Evolutionary conservation across 306 rosid species (phyloP).

Genomic region (Sechiopsis laciniata): DNA sequence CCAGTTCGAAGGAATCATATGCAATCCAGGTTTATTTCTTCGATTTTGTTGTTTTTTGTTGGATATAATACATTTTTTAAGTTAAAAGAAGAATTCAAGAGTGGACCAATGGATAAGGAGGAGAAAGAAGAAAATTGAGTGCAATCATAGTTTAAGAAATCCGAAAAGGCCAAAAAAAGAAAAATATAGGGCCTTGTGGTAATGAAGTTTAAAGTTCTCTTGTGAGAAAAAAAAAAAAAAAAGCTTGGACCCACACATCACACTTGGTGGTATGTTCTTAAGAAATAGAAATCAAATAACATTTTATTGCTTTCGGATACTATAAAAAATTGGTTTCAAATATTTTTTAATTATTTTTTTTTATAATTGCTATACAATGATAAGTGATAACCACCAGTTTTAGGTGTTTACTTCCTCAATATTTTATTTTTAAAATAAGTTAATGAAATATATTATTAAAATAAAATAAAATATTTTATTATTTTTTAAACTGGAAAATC

Average conservation of each 20-base stretch:
- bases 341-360: neutral
- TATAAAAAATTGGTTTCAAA: neutral
- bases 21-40: conserved; percentile 66
- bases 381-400: neutral
- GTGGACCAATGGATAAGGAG: neutral
- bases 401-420: neutral
- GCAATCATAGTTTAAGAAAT: conserved; percentile 1
- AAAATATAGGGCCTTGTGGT: neutral
- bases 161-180: neutral
- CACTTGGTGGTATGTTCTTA: neutral
- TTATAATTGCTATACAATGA: neutral
- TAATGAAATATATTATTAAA: neutral
- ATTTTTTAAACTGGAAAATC: too few species aligned
- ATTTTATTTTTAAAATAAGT: neutral
- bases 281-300: neutral
- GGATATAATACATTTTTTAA: neutral
- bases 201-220: neutral
- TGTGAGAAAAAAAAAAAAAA: neutral
- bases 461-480: too few species aligned
- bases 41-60: neutral
- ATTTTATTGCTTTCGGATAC: neutral
- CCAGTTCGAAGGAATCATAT: conserved; percentile 84
- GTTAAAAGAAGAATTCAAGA: conserved; percentile 6
- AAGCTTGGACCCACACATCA: too few species aligned
- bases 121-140: conserved; percentile 7